Evolutionary conservation across 2,329 filamentous ascomycete genomes (phyloP).

Genomic region (Pseudogymnoascus sp.): DNA sequence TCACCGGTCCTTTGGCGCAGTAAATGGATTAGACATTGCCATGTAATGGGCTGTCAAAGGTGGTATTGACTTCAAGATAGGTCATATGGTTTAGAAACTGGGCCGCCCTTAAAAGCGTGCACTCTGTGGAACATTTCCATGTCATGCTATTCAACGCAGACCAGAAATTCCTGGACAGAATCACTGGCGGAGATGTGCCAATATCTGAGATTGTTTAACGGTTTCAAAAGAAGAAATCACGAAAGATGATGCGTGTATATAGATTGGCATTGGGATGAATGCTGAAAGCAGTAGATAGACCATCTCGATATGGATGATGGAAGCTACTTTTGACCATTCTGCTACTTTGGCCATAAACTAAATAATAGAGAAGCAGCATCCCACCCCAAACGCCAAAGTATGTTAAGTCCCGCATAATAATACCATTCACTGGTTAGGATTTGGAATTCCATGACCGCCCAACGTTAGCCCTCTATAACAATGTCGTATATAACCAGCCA

Average conservation of each 20-base stretch:
- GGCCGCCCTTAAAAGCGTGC: conserved; percentile 73
- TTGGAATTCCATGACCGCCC: neutral
- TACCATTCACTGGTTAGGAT: neutral
- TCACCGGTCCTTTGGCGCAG: neutral
- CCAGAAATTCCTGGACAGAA: conserved; percentile 53
- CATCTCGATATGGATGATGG: too few species aligned
- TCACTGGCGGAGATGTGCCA: conserved; percentile 69
- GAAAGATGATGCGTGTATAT: neutral
- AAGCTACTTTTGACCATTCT: neutral
- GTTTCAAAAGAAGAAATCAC: neutral
- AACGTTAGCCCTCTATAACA: neutral
- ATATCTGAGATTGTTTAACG: conserved; percentile 37
- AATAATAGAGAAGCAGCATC: neutral
- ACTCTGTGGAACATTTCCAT: conserved; percentile 88
- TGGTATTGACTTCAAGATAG: conserved; percentile 23
- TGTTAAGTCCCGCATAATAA: neutral
- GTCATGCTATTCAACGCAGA: conserved; percentile 81
- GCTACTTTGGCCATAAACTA: neutral
- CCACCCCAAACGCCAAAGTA: neutral
- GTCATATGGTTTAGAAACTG: conserved; percentile 88
- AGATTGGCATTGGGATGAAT: neutral
- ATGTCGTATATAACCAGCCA: neutral
- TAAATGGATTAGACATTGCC: conserved; percentile 23
- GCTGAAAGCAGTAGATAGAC: neutral
- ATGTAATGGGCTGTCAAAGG: conserved; percentile 29